These are phyloP conservation scores for Parmelia sp. DNA, from an alignment of 495 filamentous ascomycete genomes.

Conservation along the genomic window DNA sequence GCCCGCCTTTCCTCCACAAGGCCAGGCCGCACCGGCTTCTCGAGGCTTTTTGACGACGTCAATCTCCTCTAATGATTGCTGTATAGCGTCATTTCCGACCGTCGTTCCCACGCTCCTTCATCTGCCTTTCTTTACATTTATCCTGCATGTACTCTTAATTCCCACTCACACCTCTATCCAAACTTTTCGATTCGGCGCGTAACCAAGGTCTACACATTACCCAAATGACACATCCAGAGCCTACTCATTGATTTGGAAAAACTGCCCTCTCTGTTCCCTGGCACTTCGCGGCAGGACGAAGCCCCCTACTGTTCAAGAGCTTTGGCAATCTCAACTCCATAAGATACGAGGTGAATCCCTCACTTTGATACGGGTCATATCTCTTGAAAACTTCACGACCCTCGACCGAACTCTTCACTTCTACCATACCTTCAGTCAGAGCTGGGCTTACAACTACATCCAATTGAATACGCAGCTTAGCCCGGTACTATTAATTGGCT, in stretches of 20 bases:
- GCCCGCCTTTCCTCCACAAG: conserved; percentile 7
- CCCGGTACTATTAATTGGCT: neutral
- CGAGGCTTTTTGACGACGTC: conserved; percentile 24
- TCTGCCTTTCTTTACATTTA: conserved; percentile 13
- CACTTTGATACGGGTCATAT: neutral
- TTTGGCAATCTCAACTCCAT: neutral
- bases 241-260: neutral
- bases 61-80: conserved; percentile 24
- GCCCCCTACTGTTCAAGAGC: neutral
- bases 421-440: neutral
- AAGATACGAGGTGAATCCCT: neutral
- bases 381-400: neutral
- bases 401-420: neutral
- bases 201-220: neutral
- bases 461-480: neutral
- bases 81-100: conserved; percentile 21
- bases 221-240: neutral
- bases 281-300: neutral
- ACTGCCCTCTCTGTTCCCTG: neutral
- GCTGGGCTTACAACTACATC: neutral
- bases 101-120: conserved; percentile 24
- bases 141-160: conserved; percentile 12
- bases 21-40: conserved; percentile 26
- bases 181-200: neutral
- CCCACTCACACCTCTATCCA: neutral